Percentiles rank a stretch among this genome's conserved stretches.
These are phyloP conservation scores for Candida smagusa DNA, from an alignment of 1,139 yeast species.

Conservation along the genomic window DNA sequence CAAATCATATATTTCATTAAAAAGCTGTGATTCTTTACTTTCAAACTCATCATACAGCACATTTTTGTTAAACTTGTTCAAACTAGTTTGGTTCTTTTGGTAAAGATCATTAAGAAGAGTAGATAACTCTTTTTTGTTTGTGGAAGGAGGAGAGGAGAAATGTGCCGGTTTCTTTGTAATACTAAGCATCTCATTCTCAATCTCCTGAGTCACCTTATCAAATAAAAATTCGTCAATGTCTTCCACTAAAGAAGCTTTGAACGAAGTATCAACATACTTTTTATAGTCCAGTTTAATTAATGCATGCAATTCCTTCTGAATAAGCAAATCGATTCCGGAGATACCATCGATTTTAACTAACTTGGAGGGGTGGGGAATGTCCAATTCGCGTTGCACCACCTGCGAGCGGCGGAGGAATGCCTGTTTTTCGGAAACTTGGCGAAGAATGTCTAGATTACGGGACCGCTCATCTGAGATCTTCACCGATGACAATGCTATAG, in stretches of 20 bases:
- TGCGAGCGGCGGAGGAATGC: conserved; percentile 42
- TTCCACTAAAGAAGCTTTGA: conserved; percentile 22
- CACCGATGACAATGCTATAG: conserved; percentile 12
- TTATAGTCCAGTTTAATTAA: conserved; percentile 50
- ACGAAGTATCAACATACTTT: conserved; percentile 25
- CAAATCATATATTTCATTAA: conserved; percentile 20
- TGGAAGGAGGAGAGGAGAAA: too few relatives aligned
- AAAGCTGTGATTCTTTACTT: conserved; percentile 23
- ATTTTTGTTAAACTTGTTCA: conserved; percentile 5
- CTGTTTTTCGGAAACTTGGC: conserved; percentile 26
- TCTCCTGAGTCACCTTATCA: conserved; percentile 24
- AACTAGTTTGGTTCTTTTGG: too few relatives aligned
- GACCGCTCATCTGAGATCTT: conserved; percentile 19
- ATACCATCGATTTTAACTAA: conserved; percentile 9
- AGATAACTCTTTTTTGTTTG: too few relatives aligned
- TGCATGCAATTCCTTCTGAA: conserved; percentile 33
- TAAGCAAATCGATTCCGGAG: conserved; percentile 13
- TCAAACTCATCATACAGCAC: conserved; percentile 6
- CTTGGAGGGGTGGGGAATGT: conserved; percentile 40
- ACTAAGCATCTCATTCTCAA: conserved; percentile 14
- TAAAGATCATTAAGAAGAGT: too few relatives aligned
- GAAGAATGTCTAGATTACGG: conserved; percentile 23
- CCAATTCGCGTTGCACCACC: conserved; percentile 48
- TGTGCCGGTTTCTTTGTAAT: too few relatives aligned
- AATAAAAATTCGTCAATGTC: conserved; percentile 41